phyloP scores from a whole-genome alignment of 2,329 filamentous ascomycete genomes.

The Podosphaera fusca region DNA sequence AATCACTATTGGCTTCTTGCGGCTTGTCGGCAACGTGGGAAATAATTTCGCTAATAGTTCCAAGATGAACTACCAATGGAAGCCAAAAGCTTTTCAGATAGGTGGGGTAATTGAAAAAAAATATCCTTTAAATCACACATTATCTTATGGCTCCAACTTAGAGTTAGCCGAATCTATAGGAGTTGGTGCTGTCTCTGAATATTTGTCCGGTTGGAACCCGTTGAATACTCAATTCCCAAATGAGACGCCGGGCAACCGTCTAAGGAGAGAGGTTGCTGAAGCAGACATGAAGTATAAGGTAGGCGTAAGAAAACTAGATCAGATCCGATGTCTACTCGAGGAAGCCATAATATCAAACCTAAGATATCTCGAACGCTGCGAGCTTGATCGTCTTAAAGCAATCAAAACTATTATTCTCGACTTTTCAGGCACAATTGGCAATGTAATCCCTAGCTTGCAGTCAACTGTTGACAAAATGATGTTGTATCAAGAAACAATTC shows the following conservation, averaged over 20 bases:
- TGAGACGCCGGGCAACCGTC: constrained; percentile 67
- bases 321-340: constrained; percentile 81
- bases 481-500: constrained; percentile 97
- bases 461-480: constrained; percentile 97
- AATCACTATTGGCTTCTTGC: constrained; percentile 62
- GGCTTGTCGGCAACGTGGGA: constrained; percentile 81
- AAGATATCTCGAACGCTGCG: constrained; percentile 90
- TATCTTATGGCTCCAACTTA: constrained; percentile 41
- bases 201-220: constrained; percentile 79
- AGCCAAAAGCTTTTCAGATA: constrained; percentile 70
- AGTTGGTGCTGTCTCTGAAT: constrained; percentile 66
- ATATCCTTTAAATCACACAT: constrained; percentile 44
- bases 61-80: constrained; percentile 94
- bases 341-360: constrained; percentile 84
- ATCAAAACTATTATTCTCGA: constrained; percentile 96
- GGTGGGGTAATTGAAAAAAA: constrained; percentile 81
- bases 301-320: constrained; percentile 65
- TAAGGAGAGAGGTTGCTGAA: constrained; percentile 73
- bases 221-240: constrained; percentile 79
- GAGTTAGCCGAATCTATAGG: constrained; percentile 52
- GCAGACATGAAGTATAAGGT: constrained; percentile 86
- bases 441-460: constrained; percentile 88
- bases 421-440: constrained; percentile 91
- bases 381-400: constrained; percentile 84
- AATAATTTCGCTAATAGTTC: constrained; percentile 95